Percentiles rank a stretch among this genome's conserved stretches.
These are phyloP conservation scores for Agaricus subrufescens DNA, from an alignment of 768 basidiomycete genomes.

Conservation along the genomic window DNA sequence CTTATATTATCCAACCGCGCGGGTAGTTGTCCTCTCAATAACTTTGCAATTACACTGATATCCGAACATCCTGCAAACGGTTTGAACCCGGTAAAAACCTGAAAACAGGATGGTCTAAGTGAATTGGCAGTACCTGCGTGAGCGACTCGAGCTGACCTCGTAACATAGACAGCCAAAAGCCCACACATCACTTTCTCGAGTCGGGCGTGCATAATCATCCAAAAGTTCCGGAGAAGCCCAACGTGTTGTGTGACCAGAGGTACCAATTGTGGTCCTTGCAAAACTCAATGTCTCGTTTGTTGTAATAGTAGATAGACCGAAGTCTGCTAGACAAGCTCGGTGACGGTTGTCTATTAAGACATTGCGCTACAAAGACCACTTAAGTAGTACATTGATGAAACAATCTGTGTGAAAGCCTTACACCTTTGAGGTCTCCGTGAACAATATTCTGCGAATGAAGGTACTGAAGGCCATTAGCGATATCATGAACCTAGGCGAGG, in stretches of 20 bases:
- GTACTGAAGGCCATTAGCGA: conserved; percentile 8
- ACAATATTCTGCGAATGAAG: conserved; percentile 10
- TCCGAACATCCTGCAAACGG: no score
- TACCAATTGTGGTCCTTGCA: background rate
- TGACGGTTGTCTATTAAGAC: conserved; percentile 8
- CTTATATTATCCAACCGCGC: no score
- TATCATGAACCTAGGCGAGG: conserved; percentile 10
- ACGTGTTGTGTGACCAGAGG: conserved; percentile 1
- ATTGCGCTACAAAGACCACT: background rate
- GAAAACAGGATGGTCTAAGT: no score
- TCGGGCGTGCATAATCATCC: conserved; percentile 20
- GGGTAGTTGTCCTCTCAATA: no score
- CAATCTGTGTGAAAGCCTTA: background rate
- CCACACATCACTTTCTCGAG: conserved; percentile 14
- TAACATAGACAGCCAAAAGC: conserved; percentile 12
- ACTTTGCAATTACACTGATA: no score
- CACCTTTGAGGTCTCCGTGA: conserved; percentile 15
- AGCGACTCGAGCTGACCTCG: conserved; percentile 1
- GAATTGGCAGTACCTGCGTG: no score
- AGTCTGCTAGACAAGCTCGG: conserved; percentile 1
- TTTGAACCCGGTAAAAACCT: no score
- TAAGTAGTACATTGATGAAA: background rate
- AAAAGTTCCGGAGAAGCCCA: conserved; percentile 17
- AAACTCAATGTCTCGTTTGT: background rate
- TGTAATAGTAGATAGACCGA: conserved; percentile 6